phyloP scores from a whole-genome alignment of 208 protist genomes.

The Angomonas ambiguus region DNA sequence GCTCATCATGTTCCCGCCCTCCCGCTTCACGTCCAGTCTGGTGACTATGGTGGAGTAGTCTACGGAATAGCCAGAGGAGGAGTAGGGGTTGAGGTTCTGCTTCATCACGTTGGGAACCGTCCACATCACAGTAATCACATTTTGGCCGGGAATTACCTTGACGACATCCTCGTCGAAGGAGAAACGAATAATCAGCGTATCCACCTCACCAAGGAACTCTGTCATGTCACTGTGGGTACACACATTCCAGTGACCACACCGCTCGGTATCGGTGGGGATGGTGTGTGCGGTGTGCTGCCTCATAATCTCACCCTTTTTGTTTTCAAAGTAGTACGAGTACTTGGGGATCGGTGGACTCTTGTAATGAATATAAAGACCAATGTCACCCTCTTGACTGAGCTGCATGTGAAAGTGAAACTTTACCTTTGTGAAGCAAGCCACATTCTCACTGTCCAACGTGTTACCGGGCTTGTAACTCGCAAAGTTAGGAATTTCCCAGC shows the following conservation, averaged over 20 bases:
- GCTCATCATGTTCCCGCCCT: constrained; percentile 21
- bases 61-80: constrained; percentile 52
- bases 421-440: constrained; percentile 44
- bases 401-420: constrained; percentile 89
- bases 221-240: constrained; percentile 49
- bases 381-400: constrained; percentile 37
- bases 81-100: constrained; percentile 74
- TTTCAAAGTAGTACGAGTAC: constrained; percentile 86
- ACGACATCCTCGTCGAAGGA: constrained; percentile 74
- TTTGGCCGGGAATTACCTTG: constrained; percentile 21
- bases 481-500: constrained; percentile 72
- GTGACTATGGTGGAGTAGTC: constrained; percentile 39
- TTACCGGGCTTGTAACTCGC: constrained; percentile 20
- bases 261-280: constrained; percentile 64
- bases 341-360: constrained; percentile 83
- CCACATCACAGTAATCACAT: constrained; percentile 47
- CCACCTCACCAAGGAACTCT: constrained; percentile 43
- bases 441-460: constrained; percentile 71
- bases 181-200: constrained; percentile 54
- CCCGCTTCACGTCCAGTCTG: constrained; percentile 57
- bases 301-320: constrained; percentile 52
- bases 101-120: constrained; percentile 47
- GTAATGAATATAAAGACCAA: constrained; percentile 86
- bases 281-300: constrained; percentile 88
- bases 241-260: constrained; percentile 87